A percentile compares a stretch with the other conserved stretches of the same genome.
These are phyloP conservation scores for Tuber microsphaerosporum DNA, from an alignment of 495 filamentous ascomycete species.

Conservation along the genomic window DNA sequence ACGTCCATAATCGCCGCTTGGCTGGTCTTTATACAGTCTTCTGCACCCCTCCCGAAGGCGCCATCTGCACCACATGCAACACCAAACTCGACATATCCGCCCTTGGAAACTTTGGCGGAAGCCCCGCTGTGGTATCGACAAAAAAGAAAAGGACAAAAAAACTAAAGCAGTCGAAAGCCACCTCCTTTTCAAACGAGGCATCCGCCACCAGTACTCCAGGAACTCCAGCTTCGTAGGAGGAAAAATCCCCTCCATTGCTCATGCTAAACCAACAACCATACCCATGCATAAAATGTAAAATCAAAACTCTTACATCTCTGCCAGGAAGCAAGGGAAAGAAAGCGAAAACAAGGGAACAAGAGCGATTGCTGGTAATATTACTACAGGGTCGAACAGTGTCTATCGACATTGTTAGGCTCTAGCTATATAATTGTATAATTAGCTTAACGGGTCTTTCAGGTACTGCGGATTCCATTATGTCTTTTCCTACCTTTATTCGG, in stretches of 20 bases:
- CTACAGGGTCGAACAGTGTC: constrained; percentile 4
- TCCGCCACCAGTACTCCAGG: constrained; percentile 35
- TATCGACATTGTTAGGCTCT: not conserved
- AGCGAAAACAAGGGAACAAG: not conserved
- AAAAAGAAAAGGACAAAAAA: constrained; percentile 68
- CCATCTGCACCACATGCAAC: constrained; percentile 82
- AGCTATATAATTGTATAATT: constrained; percentile 1
- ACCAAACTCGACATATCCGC: constrained; percentile 57
- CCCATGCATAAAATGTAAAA: not conserved
- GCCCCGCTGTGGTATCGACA: constrained; percentile 64
- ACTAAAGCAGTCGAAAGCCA: constrained; percentile 44
- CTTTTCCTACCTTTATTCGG: not conserved
- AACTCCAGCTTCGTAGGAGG: constrained; percentile 32
- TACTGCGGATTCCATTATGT: not conserved
- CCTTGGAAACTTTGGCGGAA: constrained; percentile 63
- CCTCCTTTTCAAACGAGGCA: constrained; percentile 34
- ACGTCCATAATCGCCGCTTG: constrained; percentile 16
- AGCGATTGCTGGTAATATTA: not conserved
- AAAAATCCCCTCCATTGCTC: not conserved
- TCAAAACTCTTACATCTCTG: not conserved
- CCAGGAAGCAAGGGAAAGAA: not conserved
- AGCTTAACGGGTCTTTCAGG: not conserved
- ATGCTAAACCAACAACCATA: not conserved
- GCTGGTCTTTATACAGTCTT: constrained; percentile 47
- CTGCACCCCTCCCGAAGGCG: constrained; percentile 57